A percentile compares a stretch with the other conserved stretches of the same genome.
Evolutionary conservation across 2,329 filamentous ascomycete genomes (phyloP).

Genomic region (Fusarium pseudonygamai): DNA sequence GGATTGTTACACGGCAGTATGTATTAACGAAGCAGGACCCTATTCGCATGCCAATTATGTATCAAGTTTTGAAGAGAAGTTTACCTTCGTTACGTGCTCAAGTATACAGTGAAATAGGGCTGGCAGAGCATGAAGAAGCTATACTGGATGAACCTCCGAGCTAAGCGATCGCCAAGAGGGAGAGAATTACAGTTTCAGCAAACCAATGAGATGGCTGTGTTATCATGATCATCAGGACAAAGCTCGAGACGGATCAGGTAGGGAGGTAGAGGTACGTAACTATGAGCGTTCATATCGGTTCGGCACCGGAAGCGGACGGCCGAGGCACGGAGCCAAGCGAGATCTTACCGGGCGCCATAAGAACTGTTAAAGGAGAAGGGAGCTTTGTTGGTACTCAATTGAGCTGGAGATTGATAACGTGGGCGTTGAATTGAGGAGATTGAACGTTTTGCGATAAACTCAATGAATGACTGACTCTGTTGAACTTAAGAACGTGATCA

Average conservation of each 20-base stretch:
- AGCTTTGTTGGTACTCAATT: not conserved
- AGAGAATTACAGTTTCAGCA: not conserved
- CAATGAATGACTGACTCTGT: not conserved
- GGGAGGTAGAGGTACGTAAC: slow-evolving; percentile 4
- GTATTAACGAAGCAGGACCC: not conserved
- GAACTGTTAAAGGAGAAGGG: not conserved
- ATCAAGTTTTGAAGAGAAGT: not conserved
- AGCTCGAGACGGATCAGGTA: not conserved
- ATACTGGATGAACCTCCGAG: not conserved
- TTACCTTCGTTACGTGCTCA: not conserved
- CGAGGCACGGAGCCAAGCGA: slow-evolving; percentile 18
- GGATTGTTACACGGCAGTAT: not conserved
- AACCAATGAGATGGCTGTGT: not conserved
- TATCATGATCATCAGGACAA: slow-evolving; percentile 12
- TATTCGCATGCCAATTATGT: not conserved
- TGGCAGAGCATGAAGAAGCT: not conserved
- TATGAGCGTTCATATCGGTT: slow-evolving; percentile 13
- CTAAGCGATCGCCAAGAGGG: not conserved
- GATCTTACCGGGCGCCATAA: not conserved
- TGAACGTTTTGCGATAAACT: not conserved
- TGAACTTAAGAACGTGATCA: not conserved
- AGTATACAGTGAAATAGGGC: not conserved
- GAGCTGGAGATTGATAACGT: not conserved
- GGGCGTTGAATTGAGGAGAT: not conserved
- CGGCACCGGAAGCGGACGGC: slow-evolving; percentile 19